Conservation (phyloP, 495 filamentous ascomycete genomes). For the Aspergillus nidulans region DNA sequence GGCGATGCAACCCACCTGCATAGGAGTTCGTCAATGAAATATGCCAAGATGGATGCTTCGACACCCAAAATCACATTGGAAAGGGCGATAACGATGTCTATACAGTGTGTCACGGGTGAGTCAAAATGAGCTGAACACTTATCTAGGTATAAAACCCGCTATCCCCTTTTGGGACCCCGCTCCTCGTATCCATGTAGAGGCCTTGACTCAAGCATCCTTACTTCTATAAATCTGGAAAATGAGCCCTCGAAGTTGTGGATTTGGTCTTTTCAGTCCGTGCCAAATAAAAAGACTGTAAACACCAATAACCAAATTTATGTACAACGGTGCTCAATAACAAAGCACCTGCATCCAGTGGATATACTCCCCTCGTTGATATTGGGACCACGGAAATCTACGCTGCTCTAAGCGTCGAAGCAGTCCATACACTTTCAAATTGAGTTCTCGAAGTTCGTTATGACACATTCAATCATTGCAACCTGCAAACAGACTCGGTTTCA, state of each 20-base stretch:
- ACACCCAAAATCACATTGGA: too few species aligned
- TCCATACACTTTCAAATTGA: background rate
- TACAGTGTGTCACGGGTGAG: too few species aligned
- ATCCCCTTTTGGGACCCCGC: slow-evolving; percentile 33
- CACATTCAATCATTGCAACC: slow-evolving; percentile 38
- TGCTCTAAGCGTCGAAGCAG: too few species aligned
- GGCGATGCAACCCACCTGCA: too few species aligned
- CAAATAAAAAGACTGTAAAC: background rate
- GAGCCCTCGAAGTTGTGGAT: background rate
- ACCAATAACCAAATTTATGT: background rate
- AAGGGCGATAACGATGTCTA: too few species aligned
- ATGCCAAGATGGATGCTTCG: too few species aligned
- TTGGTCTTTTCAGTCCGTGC: too few species aligned
- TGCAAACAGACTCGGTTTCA: slow-evolving; percentile 47
- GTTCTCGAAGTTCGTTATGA: slow-evolving; percentile 5
- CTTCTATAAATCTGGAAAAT: background rate
- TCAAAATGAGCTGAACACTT: background rate
- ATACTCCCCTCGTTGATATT: slow-evolving; percentile 3
- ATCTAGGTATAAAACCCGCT: slow-evolving; percentile 9
- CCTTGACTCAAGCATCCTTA: background rate
- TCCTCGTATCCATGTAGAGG: background rate
- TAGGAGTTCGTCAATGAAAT: too few species aligned
- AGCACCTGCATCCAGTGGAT: background rate
- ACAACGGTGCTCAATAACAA: background rate
- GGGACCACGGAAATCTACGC: too few species aligned